Percentiles rank a stretch among this genome's conserved stretches.
Evolutionary conservation across 106 monocot species (phyloP).

Genomic region (Narthecium ossifragum): DNA sequence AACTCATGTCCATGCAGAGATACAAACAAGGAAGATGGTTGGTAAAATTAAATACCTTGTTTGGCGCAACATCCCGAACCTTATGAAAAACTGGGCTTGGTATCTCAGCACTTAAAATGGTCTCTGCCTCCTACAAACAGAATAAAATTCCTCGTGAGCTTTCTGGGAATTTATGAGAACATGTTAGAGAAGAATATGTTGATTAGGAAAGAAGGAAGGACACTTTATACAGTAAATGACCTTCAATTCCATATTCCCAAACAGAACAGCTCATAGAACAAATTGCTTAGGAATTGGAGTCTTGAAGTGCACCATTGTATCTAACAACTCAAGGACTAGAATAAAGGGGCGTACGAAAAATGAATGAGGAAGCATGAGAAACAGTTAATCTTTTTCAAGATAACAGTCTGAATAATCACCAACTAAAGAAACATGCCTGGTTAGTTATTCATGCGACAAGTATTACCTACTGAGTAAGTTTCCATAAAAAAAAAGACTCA

Average conservation of each 20-base stretch:
- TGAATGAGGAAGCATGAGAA: too few species aligned
- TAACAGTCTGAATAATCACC: background rate
- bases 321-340: too few species aligned
- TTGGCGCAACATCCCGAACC: slow-evolving; percentile 73
- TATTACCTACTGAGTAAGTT: background rate
- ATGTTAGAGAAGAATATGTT: background rate
- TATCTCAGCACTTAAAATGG: slow-evolving; percentile 36
- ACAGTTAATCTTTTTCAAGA: too few species aligned
- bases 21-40: background rate
- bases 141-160: background rate
- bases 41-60: slow-evolving; percentile 41
- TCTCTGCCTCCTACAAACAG: slow-evolving; percentile 41
- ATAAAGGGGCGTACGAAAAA: too few species aligned
- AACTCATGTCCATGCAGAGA: background rate
- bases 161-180: background rate
- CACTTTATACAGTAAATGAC: background rate
- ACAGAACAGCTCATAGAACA: background rate
- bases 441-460: background rate
- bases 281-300: background rate
- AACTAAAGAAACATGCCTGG: background rate
- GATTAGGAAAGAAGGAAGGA: background rate
- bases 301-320: background rate
- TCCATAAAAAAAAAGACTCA: slow-evolving; percentile 25
- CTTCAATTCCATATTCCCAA: background rate
- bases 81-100: slow-evolving; percentile 38